Evolutionary conservation across 2,329 filamentous ascomycete genomes (phyloP).

Genomic region (Diaporthe sp.): DNA sequence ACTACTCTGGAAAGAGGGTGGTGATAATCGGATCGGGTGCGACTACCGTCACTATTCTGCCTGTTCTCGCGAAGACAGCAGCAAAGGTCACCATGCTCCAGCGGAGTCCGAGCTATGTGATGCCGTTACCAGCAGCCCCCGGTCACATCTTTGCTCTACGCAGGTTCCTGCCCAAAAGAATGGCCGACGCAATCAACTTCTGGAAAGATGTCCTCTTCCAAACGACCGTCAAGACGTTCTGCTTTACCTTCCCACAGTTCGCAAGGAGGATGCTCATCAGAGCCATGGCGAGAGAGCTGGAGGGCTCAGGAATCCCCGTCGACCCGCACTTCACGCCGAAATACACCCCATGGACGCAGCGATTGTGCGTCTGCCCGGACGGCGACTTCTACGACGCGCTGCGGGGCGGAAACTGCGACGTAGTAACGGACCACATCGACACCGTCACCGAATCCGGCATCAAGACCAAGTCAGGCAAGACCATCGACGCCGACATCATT

Average conservation of each 20-base stretch:
- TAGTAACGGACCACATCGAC: constrained; percentile 64
- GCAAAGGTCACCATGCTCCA: constrained; percentile 81
- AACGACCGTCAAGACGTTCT: constrained; percentile 59
- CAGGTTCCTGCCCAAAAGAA: constrained; percentile 56
- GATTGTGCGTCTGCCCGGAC: constrained; percentile 74
- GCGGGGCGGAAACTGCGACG: constrained; percentile 53
- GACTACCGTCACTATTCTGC: constrained; percentile 82
- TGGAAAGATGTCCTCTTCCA: constrained; percentile 60
- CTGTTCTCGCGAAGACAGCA: constrained; percentile 73
- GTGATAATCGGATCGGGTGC: constrained; percentile 82
- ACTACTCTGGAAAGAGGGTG: constrained; percentile 74
- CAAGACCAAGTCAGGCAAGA: constrained; percentile 56
- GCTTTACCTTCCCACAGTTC: constrained; percentile 61
- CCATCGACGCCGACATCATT: constrained; percentile 72
- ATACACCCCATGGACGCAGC: constrained; percentile 79
- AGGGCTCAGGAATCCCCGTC: constrained; percentile 58
- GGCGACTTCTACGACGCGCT: constrained; percentile 67
- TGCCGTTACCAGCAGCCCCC: constrained; percentile 55
- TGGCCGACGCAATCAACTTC: constrained; percentile 59
- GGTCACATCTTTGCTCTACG: constrained; percentile 52
- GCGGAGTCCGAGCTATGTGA: constrained; percentile 78
- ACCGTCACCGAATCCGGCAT: constrained; percentile 61
- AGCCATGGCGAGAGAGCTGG: constrained; percentile 61
- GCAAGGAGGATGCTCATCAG: constrained; percentile 59
- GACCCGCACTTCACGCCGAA: constrained; percentile 72